Evolutionary conservation across 2,329 filamentous ascomycete genomes (phyloP).

Genomic region (Dactylellina haptotyla): DNA sequence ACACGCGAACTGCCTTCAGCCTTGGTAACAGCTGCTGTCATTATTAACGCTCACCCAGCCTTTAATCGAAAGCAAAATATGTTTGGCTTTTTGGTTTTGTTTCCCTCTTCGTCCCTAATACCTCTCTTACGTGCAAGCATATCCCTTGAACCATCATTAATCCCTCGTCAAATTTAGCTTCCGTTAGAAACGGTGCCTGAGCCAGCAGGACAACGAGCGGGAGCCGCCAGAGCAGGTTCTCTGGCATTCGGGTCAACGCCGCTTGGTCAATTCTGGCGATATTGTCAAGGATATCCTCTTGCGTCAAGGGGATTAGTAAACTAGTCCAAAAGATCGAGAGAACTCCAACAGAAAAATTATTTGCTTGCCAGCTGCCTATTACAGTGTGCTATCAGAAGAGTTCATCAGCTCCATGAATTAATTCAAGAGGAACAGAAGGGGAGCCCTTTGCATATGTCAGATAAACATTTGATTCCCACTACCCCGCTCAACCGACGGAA

Average conservation of each 20-base stretch:
- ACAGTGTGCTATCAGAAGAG: background rate
- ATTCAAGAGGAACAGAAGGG: background rate
- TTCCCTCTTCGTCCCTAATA: background rate
- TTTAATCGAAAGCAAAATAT: no score
- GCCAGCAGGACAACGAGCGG: constrained; percentile 13
- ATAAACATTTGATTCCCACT: constrained; percentile 1
- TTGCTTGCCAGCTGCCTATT: constrained; percentile 18
- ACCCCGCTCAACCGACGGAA: background rate
- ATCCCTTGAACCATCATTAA: constrained; percentile 42
- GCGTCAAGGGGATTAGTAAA: constrained; percentile 19
- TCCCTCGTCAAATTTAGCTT: constrained; percentile 50
- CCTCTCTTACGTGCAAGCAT: constrained; percentile 15
- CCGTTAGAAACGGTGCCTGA: constrained; percentile 27
- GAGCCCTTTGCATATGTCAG: constrained; percentile 9
- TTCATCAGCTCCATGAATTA: constrained; percentile 9
- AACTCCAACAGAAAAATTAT: background rate
- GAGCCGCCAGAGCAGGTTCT: background rate
- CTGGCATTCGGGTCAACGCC: constrained; percentile 3
- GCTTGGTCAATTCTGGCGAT: constrained; percentile 21
- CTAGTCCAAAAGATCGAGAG: background rate
- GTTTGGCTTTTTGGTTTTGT: background rate
- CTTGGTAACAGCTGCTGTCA: constrained; percentile 42
- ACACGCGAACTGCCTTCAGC: constrained; percentile 48
- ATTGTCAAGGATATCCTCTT: constrained; percentile 5
- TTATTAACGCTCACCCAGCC: background rate